A percentile compares a stretch with the other conserved stretches of the same genome.
Evolutionary conservation across 106 monocot genomes (phyloP).

Genomic region (Iris macrosiphon): DNA sequence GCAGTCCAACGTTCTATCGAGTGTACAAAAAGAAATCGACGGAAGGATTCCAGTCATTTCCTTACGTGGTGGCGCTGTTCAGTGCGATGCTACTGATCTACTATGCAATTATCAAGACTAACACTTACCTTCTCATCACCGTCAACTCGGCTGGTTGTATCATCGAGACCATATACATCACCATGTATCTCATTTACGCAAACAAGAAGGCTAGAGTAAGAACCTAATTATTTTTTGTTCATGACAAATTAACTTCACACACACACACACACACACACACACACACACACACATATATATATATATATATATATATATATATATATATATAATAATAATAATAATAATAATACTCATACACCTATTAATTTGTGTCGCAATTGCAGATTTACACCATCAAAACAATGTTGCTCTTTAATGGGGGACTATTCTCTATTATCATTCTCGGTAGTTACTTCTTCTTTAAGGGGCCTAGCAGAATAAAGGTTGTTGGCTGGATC

Average conservation of each 20-base stretch:
- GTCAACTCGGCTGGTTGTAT: conserved; percentile 37
- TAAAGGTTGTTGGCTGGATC: conserved; percentile 18
- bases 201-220: conserved; percentile 9
- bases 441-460: background rate
- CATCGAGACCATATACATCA: conserved; percentile 34
- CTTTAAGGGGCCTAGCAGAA: conserved; percentile 7
- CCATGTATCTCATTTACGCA: conserved; percentile 23
- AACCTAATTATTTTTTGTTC: too few species aligned
- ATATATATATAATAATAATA: too few species aligned
- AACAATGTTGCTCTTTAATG: conserved; percentile 8
- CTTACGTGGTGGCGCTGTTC: conserved; percentile 33
- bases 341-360: too few species aligned
- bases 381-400: conserved; percentile 16
- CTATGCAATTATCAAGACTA: conserved; percentile 26
- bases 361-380: too few species aligned
- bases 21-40: conserved; percentile 29
- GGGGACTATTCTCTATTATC: conserved; percentile 14
- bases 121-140: conserved; percentile 31
- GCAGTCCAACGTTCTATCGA: conserved; percentile 32
- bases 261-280: too few species aligned
- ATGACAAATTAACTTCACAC: too few species aligned
- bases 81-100: conserved; percentile 32
- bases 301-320: too few species aligned
- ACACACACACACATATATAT: too few species aligned
- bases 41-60: conserved; percentile 33